phyloP scores from a whole-genome alignment of 768 basidiomycete genomes.

The Fistulinella prunicolor region DNA sequence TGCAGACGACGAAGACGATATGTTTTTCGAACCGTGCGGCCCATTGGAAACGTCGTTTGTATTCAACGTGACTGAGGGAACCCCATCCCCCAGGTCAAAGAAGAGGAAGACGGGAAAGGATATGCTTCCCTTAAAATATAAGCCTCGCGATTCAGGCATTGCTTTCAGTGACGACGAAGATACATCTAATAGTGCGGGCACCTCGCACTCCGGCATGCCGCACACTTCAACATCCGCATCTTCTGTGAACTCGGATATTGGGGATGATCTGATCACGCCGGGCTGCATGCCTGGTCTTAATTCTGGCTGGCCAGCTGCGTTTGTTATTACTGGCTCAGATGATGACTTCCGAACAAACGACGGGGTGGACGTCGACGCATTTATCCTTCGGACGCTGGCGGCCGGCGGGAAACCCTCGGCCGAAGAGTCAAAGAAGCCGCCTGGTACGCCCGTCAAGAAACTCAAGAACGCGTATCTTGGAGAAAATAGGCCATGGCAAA shows the following conservation, averaged over 20 bases:
- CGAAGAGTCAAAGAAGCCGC: constrained; percentile 54
- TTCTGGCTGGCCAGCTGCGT: constrained; percentile 63
- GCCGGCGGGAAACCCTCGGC: constrained; percentile 50
- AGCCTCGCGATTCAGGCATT: constrained; percentile 66
- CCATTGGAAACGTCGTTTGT: constrained; percentile 52
- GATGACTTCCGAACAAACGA: constrained; percentile 31
- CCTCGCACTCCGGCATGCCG: constrained; percentile 42
- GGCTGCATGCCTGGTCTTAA: constrained; percentile 47
- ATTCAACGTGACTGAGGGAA: constrained; percentile 52
- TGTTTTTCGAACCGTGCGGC: constrained; percentile 48
- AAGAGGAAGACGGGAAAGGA: constrained; percentile 22
- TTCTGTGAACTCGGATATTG: constrained; percentile 54
- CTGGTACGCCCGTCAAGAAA: constrained; percentile 82
- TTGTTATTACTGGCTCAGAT: constrained; percentile 40
- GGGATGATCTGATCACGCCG: constrained; percentile 72
- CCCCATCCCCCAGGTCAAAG: constrained; percentile 53
- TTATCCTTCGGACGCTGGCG: constrained; percentile 68
- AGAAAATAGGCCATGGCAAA: constrained; percentile 73
- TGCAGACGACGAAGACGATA: constrained; percentile 48
- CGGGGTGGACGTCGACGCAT: constrained; percentile 57
- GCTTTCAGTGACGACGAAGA: constrained; percentile 60
- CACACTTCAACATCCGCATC: constrained; percentile 61
- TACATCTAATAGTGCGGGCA: constrained; percentile 15
- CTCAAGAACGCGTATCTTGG: constrained; percentile 56
- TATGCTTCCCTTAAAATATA: constrained; percentile 63